phyloP scores from a whole-genome alignment of 1,284 basidiomycete genomes.

The Tremellales sp. region DNA sequence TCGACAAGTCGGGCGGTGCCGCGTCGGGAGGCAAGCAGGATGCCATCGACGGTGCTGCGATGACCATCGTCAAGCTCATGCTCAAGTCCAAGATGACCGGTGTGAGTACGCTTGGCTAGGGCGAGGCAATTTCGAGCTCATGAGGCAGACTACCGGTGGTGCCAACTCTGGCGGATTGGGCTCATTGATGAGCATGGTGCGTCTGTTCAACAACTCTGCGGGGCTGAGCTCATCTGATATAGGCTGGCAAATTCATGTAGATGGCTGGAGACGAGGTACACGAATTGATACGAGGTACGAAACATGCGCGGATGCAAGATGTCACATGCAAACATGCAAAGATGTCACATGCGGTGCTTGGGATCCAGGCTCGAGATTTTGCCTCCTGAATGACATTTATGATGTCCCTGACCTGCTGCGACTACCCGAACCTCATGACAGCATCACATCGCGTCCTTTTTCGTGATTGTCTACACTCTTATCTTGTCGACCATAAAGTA shows the following conservation, averaged over 20 bases:
- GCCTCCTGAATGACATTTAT: too few species aligned
- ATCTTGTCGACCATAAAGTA: too few species aligned
- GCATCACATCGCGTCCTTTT: too few species aligned
- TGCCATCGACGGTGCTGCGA: conserved; percentile 72
- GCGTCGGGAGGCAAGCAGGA: conserved; percentile 68
- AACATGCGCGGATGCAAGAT: too few species aligned
- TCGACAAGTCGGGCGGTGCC: conserved; percentile 65
- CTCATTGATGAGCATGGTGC: conserved; percentile 57
- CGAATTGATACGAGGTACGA: not conserved
- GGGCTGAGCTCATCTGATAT: not conserved
- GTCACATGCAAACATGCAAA: too few species aligned
- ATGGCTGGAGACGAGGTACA: not conserved
- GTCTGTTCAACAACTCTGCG: conserved; percentile 9
- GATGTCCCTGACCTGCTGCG: too few species aligned
- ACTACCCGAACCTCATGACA: too few species aligned
- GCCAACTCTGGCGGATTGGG: conserved; percentile 63
- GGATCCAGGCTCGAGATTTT: too few species aligned
- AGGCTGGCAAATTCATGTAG: conserved; percentile 21
- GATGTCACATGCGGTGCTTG: too few species aligned
- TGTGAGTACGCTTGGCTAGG: conserved; percentile 49
- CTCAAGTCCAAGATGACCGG: conserved; percentile 50
- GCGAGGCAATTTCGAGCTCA: conserved; percentile 16
- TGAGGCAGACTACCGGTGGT: conserved; percentile 53
- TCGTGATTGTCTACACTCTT: too few species aligned
- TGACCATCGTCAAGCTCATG: conserved; percentile 77